Evolutionary conservation across 495 filamentous ascomycete species (phyloP).

Genomic region (Hapsidospora chrysogenum): DNA sequence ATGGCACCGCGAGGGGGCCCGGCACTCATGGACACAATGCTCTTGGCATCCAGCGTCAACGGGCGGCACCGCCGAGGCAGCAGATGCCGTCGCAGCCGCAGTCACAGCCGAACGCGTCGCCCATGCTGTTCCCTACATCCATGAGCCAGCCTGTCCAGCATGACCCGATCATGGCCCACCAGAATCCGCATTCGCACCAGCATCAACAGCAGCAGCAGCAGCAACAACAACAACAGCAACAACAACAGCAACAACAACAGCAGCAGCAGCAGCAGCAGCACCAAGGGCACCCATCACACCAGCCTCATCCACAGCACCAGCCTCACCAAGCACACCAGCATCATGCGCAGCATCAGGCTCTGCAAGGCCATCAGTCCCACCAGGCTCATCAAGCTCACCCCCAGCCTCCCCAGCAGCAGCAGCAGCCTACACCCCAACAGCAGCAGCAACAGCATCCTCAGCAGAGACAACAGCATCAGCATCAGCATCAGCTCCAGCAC

Average conservation of each 20-base stretch:
- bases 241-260: conserved; percentile 3
- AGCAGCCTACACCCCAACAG: conserved; percentile 13
- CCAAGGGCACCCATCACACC: conserved; percentile 8
- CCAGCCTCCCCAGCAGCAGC: conserved; percentile 8
- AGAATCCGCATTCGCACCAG: conserved; percentile 7
- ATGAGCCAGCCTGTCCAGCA: conserved; percentile 3
- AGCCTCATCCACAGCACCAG: conserved; percentile 10
- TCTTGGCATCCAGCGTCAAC: conserved; percentile 2
- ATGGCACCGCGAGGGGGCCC: conserved; percentile 1
- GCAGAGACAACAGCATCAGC: conserved; percentile 3
- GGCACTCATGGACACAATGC: not conserved
- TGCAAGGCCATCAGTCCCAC: conserved; percentile 9
- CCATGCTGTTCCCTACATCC: conserved; percentile 3
- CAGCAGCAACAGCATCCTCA: conserved; percentile 13
- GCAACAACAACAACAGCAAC: conserved; percentile 8
- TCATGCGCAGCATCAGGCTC: conserved; percentile 14
- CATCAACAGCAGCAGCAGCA: conserved; percentile 1
- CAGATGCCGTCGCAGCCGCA: conserved; percentile 2
- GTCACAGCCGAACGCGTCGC: conserved; percentile 2
- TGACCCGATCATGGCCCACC: conserved; percentile 3
- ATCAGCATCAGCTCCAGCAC: conserved; percentile 9
- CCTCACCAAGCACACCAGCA: conserved; percentile 21
- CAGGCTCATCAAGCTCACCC: conserved; percentile 10
- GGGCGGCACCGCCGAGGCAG: conserved; percentile 1
- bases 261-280: conserved; percentile 8